Conservation (phyloP, 2,329 filamentous ascomycete genomes). For the Arachnomyces sp. region DNA sequence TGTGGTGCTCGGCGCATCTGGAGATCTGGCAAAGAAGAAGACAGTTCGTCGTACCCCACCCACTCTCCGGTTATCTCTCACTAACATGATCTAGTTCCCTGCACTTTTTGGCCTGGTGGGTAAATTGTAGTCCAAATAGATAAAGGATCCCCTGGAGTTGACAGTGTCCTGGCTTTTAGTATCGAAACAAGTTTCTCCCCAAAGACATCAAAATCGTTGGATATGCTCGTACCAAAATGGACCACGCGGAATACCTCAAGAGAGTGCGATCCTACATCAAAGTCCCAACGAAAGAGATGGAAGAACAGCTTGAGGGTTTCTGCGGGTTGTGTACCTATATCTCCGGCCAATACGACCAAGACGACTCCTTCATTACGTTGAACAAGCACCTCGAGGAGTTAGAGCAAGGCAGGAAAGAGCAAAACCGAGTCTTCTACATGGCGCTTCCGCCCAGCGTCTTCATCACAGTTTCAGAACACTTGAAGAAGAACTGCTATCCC, state of each 20-base stretch:
- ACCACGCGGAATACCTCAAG: constrained; percentile 88
- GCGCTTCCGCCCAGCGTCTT: constrained; percentile 95
- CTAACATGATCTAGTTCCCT: constrained; percentile 60
- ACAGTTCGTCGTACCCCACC: constrained; percentile 55
- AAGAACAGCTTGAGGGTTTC: constrained; percentile 91
- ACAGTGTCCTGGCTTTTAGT: constrained; percentile 47
- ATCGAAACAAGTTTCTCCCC: constrained; percentile 95
- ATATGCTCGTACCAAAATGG: constrained; percentile 99
- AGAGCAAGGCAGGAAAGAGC: constrained; percentile 73
- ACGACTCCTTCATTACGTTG: constrained; percentile 83
- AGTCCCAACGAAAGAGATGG: constrained; percentile 92
- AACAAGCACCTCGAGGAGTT: constrained; percentile 79
- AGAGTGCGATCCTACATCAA: constrained; percentile 98
- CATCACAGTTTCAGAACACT: constrained; percentile 91
- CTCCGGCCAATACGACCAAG: constrained; percentile 95
- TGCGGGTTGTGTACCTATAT: constrained; percentile 82
- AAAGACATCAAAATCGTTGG: constrained; percentile 95
- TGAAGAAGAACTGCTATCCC: constrained; percentile 97
- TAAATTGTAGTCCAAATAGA: constrained; percentile 20
- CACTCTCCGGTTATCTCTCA: constrained; percentile 5
- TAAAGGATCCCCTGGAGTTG: constrained; percentile 8
- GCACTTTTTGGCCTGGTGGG: constrained; percentile 94
- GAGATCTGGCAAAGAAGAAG: constrained; percentile 99
- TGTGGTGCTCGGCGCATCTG: constrained; percentile 91
- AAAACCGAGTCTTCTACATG: constrained; percentile 98